Conservation (phyloP, 1,139 yeast genomes). For the Cylindricascospora bacillispora region DNA sequence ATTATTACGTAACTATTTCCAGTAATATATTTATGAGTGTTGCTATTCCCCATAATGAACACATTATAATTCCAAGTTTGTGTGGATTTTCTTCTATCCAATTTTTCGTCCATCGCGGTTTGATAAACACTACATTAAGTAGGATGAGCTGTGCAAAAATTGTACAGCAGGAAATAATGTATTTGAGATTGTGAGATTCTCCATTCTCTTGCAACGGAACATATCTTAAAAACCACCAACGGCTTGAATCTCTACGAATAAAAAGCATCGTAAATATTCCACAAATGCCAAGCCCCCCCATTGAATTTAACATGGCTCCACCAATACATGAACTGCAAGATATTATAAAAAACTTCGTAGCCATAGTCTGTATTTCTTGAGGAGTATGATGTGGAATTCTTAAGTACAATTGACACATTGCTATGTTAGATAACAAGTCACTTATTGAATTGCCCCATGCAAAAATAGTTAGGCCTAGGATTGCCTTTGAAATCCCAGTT, state of each 20-base stretch:
- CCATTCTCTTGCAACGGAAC: conserved; percentile 11
- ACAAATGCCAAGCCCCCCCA: conserved; percentile 26
- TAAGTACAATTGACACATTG: conserved; percentile 29
- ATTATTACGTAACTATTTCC: no score
- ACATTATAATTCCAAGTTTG: conserved; percentile 19
- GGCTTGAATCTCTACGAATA: conserved; percentile 9
- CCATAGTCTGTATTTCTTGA: no score
- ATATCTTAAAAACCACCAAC: conserved; percentile 18
- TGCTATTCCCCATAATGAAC: conserved; percentile 21
- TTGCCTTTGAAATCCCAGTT: conserved; percentile 48
- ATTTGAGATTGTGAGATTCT: conserved; percentile 12
- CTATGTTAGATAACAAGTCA: conserved; percentile 78
- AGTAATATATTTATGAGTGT: conserved; percentile 17
- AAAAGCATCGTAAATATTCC: conserved; percentile 23
- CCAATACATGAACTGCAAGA: conserved; percentile 26
- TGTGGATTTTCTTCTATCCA: conserved; percentile 10
- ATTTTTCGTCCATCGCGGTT: conserved; percentile 6
- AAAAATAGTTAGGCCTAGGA: conserved; percentile 75
- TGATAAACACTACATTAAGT: conserved; percentile 11
- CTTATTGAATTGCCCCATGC: conserved; percentile 92
- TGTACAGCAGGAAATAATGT: conserved; percentile 15
- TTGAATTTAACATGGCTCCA: conserved; percentile 24
- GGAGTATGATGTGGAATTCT: conserved; percentile 15
- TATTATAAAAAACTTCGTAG: conserved; percentile 23
- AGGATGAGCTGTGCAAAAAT: conserved; percentile 14